Percentiles rank a stretch among this genome's conserved stretches.
These are phyloP conservation scores for Rhododendron ovatum DNA, from an alignment of 148 eudicot species.

Conservation along the genomic window DNA sequence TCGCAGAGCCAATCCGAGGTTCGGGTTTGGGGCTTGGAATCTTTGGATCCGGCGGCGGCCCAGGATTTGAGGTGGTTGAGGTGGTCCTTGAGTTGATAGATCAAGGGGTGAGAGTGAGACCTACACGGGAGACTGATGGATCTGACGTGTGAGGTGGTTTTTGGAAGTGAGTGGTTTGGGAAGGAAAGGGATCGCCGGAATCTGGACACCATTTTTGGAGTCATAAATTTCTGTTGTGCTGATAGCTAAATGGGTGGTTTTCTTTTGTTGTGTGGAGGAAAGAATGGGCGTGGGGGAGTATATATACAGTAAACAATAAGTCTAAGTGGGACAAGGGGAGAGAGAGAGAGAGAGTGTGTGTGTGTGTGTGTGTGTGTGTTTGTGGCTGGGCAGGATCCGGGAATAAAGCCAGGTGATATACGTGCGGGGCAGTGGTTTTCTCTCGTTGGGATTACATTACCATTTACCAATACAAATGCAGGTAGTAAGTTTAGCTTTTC, in stretches of 20 bases:
- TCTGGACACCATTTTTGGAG: constrained; percentile 43
- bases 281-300: background rate
- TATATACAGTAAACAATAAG: no score
- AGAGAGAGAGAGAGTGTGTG: background rate
- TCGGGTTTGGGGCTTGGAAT: background rate
- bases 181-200: constrained; percentile 77
- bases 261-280: background rate
- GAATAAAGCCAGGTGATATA: background rate
- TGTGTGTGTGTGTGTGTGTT: background rate
- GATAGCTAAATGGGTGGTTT: no score
- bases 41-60: background rate
- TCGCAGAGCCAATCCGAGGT: constrained; percentile 32
- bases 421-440: background rate
- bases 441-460: background rate
- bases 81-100: constrained; percentile 57
- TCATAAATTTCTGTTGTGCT: constrained; percentile 6
- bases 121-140: constrained; percentile 76
- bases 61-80: constrained; percentile 43
- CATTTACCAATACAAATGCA: no score
- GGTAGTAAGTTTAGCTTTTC: background rate
- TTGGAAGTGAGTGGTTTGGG: constrained; percentile 41
- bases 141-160: constrained; percentile 42
- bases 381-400: background rate
- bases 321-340: background rate
- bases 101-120: constrained; percentile 43